Evolutionary conservation across 1,139 yeast genomes (phyloP).

Genomic region (Hanseniaspora uvarum): DNA sequence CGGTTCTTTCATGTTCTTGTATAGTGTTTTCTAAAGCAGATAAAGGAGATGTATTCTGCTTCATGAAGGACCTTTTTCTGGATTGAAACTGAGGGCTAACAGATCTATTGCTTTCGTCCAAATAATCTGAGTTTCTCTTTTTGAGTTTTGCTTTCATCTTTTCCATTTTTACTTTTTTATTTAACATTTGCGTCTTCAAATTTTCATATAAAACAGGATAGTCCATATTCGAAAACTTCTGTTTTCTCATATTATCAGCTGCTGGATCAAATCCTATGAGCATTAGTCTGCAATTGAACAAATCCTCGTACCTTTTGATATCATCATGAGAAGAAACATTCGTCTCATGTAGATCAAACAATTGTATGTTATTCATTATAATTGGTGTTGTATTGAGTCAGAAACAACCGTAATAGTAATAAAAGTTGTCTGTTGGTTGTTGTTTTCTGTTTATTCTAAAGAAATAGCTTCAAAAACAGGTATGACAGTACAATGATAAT

Average conservation of each 20-base stretch:
- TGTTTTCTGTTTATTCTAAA: background rate
- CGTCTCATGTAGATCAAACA: conserved; percentile 11
- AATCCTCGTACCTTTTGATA: conserved; percentile 11
- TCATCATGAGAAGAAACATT: background rate
- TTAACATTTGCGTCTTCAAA: conserved; percentile 4
- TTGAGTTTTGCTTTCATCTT: background rate
- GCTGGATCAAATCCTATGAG: background rate
- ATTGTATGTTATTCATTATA: background rate
- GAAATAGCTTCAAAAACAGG: no score
- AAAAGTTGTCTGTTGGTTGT: no score
- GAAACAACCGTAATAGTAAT: background rate
- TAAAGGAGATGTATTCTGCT: conserved; percentile 5
- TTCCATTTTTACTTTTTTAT: conserved; percentile 4
- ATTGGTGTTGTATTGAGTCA: background rate
- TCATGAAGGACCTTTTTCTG: conserved; percentile 3
- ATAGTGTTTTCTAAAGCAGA: conserved; percentile 4
- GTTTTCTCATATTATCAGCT: background rate
- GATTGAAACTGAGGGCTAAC: background rate
- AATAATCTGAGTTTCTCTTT: background rate
- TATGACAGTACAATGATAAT: no score
- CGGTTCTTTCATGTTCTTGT: background rate
- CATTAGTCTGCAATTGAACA: conserved; percentile 10
- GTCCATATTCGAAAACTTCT: conserved; percentile 11
- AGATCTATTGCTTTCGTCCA: background rate
- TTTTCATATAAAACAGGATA: conserved; percentile 9